A percentile compares a stretch with the other conserved stretches of the same genome.
Evolutionary conservation across 106 monocot genomes (phyloP).

Genomic region (Vanilla planifolia): DNA sequence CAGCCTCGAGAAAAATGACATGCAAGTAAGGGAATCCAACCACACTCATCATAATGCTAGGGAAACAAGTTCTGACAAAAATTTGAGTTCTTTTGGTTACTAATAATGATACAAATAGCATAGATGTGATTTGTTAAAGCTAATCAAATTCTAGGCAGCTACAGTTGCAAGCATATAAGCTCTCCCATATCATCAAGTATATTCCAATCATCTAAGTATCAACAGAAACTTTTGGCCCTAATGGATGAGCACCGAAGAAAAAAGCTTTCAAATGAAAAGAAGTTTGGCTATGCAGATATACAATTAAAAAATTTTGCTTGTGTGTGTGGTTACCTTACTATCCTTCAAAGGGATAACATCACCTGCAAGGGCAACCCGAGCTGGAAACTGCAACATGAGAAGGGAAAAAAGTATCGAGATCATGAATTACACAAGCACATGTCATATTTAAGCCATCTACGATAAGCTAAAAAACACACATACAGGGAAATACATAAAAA

Average conservation of each 20-base stretch:
- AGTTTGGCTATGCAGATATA: background rate
- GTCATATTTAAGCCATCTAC: background rate
- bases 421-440: background rate
- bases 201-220: background rate
- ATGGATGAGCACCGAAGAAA: background rate
- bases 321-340: conserved; percentile 37
- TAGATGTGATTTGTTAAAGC: no score
- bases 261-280: conserved; percentile 6
- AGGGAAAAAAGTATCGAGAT: background rate
- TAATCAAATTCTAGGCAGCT: no score
- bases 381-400: conserved; percentile 43
- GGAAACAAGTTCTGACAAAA: no score
- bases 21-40: no score
- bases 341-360: conserved; percentile 54
- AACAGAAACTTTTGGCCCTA: background rate
- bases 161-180: background rate
- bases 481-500: no score
- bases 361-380: conserved; percentile 67
- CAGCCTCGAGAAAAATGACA: no score
- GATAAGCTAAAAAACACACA: background rate
- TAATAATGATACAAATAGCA: no score
- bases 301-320: background rate
- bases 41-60: no score
- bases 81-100: no score
- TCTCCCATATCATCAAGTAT: background rate